These are phyloP conservation scores for Aechmea fasciata DNA, from an alignment of 176 grass and related monocot genomes.

Conservation along the genomic window DNA sequence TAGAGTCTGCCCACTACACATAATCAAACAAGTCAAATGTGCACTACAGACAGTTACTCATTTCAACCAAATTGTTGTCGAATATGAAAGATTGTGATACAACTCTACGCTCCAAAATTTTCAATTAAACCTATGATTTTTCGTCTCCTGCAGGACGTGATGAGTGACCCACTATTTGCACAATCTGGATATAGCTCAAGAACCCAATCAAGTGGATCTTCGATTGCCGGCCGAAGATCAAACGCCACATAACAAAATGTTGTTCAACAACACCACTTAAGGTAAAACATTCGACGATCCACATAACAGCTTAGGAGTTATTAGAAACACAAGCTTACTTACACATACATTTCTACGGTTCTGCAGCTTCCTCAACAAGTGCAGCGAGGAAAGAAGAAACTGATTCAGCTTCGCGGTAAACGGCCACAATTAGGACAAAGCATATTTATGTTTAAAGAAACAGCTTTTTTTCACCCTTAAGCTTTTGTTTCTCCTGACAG, in stretches of 20 bases:
- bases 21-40: background rate
- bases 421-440: background rate
- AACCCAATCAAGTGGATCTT: background rate
- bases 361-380: too few relatives aligned
- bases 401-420: background rate
- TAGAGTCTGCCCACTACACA: background rate
- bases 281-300: background rate
- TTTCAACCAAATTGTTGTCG: background rate
- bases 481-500: too few relatives aligned
- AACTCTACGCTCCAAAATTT: background rate
- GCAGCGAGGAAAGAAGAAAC: too few relatives aligned
- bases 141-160: constrained; percentile 8
- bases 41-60: too few relatives aligned
- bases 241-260: constrained; percentile 1
- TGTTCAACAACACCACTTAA: background rate
- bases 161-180: constrained; percentile 21
- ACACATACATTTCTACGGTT: too few relatives aligned
- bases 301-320: background rate
- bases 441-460: background rate
- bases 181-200: constrained; percentile 15
- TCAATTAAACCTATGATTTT: background rate
- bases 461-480: background rate
- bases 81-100: background rate
- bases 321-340: background rate
- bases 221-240: constrained; percentile 15